These are phyloP conservation scores for Pulveroboletus sp. DNA, from an alignment of 768 basidiomycete species.

Conservation along the genomic window DNA sequence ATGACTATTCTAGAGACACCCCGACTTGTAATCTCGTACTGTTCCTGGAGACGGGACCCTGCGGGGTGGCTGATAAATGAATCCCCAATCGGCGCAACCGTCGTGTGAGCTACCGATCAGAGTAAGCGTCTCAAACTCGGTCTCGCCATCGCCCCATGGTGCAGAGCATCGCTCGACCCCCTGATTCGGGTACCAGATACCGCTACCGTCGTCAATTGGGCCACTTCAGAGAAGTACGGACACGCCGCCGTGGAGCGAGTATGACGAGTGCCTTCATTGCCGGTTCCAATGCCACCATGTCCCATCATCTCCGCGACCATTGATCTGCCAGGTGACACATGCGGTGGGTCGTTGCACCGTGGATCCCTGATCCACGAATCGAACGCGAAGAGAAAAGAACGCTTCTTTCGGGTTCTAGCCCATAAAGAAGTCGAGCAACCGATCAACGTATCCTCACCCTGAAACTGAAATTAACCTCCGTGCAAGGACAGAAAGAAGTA, in stretches of 20 bases:
- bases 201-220: not conserved
- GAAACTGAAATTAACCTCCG: not conserved
- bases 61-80: too few species aligned
- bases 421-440: not conserved
- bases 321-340: slow-evolving; percentile 3
- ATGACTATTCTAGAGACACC: too few species aligned
- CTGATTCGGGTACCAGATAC: not conserved
- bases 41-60: too few species aligned
- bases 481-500: too few species aligned
- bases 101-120: not conserved
- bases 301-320: slow-evolving; percentile 5
- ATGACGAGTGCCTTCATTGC: not conserved
- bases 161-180: slow-evolving; percentile 1
- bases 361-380: slow-evolving; percentile 1
- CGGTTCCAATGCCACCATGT: not conserved
- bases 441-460: not conserved
- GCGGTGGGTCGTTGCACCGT: not conserved
- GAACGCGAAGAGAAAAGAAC: not conserved
- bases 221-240: not conserved
- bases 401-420: slow-evolving; percentile 1
- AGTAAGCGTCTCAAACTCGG: too few species aligned
- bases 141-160: not conserved
- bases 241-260: slow-evolving; percentile 13
- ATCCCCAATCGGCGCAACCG: too few species aligned
- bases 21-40: too few species aligned